Evolutionary conservation across 192 early-diverging fungal species (phyloP).

Genomic region (Coemansia aciculifera): DNA sequence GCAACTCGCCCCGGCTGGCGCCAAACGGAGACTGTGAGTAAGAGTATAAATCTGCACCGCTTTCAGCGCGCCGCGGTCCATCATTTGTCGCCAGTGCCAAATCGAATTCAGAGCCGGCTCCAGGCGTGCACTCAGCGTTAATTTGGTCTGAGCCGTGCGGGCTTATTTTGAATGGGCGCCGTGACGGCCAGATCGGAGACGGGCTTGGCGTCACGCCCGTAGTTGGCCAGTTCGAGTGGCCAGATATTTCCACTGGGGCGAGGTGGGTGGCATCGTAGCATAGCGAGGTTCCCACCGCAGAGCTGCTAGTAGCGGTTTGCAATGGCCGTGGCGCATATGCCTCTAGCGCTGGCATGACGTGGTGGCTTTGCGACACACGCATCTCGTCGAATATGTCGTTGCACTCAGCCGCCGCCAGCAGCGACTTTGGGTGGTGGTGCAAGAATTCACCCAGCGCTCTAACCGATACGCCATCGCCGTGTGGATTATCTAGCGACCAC

Average conservation of each 20-base stretch:
- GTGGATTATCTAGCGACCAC: slow-evolving; percentile 18
- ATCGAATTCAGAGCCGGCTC: background rate
- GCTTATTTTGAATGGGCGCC: background rate
- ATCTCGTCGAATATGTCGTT: slow-evolving; percentile 35
- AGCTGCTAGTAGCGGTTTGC: background rate
- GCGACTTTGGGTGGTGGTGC: slow-evolving; percentile 47
- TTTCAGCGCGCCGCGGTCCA: background rate
- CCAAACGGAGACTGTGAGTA: background rate
- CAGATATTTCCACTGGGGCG: background rate
- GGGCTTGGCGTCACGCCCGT: background rate
- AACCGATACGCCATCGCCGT: slow-evolving; percentile 15
- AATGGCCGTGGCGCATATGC: background rate
- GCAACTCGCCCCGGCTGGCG: background rate
- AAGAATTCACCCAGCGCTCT: slow-evolving; percentile 39
- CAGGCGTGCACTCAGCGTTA: background rate
- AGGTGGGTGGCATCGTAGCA: background rate
- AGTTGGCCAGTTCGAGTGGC: background rate
- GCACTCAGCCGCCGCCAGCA: slow-evolving; percentile 51
- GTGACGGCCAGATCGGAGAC: background rate
- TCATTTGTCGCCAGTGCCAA: background rate
- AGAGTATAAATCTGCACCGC: background rate
- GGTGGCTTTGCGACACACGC: background rate
- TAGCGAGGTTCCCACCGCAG: too few relatives aligned
- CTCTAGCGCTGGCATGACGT: background rate
- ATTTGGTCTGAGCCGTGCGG: background rate